These are phyloP conservation scores for Leishmania tarentolae DNA, from an alignment of 208 protist genomes.

Conservation along the genomic window DNA sequence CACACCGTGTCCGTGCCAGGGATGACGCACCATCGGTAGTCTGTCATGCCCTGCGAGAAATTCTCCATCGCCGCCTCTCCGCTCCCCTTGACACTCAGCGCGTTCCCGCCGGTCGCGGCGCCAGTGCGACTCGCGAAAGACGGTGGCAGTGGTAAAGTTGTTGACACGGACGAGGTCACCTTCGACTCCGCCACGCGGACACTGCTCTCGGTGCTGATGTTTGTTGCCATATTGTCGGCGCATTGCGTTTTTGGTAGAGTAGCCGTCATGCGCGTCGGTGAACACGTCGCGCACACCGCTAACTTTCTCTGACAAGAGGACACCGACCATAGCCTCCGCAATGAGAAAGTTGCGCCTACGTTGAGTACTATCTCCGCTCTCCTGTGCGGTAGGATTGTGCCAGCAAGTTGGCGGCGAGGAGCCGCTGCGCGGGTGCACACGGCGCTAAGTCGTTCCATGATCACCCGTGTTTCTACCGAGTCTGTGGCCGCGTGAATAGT, in stretches of 20 bases:
- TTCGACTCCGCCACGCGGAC: not conserved
- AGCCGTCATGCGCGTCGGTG: not conserved
- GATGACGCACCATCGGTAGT: constrained; percentile 46
- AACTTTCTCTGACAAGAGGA: not conserved
- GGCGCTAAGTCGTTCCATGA: not conserved
- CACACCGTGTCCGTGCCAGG: constrained; percentile 16
- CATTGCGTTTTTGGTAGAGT: not conserved
- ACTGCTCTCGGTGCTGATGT: not conserved
- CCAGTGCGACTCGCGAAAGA: not conserved
- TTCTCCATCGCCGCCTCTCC: constrained; percentile 25
- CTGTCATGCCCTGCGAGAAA: constrained; percentile 65
- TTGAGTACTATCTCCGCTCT: not conserved
- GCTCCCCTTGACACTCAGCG: not conserved
- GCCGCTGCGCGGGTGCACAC: not conserved
- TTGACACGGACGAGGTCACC: not conserved
- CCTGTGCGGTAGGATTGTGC: not conserved
- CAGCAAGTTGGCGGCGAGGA: not conserved
- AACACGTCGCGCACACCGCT: not conserved
- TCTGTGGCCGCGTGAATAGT: not conserved
- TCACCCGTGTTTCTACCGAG: not conserved
- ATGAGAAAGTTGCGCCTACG: not conserved
- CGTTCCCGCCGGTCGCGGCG: not conserved
- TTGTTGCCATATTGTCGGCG: not conserved
- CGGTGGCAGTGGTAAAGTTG: constrained; percentile 3
- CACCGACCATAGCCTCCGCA: not conserved